Evolutionary conservation across 169 alveolate genomes (phyloP).

Genomic region (Plasmodium relictum): DNA sequence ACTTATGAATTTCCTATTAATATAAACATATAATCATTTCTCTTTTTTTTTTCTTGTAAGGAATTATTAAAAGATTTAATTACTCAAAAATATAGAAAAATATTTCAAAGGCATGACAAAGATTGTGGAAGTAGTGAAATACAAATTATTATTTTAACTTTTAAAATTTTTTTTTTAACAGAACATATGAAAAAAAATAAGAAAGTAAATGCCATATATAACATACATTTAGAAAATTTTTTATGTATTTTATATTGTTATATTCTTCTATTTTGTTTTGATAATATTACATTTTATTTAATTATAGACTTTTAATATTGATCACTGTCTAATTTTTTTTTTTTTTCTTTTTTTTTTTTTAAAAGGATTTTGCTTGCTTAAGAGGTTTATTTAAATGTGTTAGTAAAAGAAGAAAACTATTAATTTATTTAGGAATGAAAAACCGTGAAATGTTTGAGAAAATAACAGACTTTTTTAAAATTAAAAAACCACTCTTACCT

Average conservation of each 20-base stretch:
- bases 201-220: slow-evolving; percentile 13
- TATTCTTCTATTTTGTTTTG: not conserved
- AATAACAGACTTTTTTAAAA: slow-evolving; percentile 53
- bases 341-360: not conserved
- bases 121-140: slow-evolving; percentile 78
- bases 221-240: not conserved
- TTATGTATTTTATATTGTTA: not conserved
- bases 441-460: slow-evolving; percentile 45
- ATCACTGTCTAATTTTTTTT: not conserved
- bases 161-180: slow-evolving; percentile 58
- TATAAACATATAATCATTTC: not conserved
- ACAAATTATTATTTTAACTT: slow-evolving; percentile 67
- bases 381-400: slow-evolving; percentile 75
- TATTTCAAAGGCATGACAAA: slow-evolving; percentile 61
- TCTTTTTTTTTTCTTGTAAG: slow-evolving; percentile 3
- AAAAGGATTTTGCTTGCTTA: slow-evolving; percentile 70
- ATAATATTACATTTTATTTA: not conserved
- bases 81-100: slow-evolving; percentile 61
- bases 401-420: slow-evolving; percentile 46
- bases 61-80: slow-evolving; percentile 66
- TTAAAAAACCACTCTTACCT: slow-evolving; percentile 73
- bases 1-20: not conserved
- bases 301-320: not conserved
- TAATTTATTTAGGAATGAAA: slow-evolving; percentile 53
- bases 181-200: slow-evolving; percentile 71